These are phyloP conservation scores for Pythium rishiriense DNA, from an alignment of 352 stramenopile species.

Conservation along the genomic window DNA sequence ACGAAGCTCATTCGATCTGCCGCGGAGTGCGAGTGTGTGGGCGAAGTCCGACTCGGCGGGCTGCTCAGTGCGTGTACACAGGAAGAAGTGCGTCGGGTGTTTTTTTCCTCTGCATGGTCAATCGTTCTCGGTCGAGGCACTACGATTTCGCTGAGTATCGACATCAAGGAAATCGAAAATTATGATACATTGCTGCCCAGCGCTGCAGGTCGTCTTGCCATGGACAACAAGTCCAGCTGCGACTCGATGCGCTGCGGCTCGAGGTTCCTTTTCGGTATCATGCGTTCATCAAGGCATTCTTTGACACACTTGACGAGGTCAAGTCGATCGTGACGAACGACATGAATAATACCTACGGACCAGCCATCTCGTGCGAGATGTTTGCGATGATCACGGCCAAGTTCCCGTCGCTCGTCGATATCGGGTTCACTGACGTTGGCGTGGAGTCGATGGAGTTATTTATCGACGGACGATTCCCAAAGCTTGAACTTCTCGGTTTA, in stretches of 20 bases:
- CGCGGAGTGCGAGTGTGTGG: too few relatives aligned
- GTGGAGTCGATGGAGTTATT: background rate
- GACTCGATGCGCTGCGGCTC: background rate
- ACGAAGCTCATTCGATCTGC: too few relatives aligned
- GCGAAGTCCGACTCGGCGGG: too few relatives aligned
- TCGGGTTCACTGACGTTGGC: background rate
- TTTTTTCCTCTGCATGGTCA: too few relatives aligned
- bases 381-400: background rate
- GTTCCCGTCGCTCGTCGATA: background rate
- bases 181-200: too few relatives aligned
- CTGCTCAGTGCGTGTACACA: too few relatives aligned
- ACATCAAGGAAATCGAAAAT: too few relatives aligned
- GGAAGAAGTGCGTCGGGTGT: too few relatives aligned
- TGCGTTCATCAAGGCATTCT: background rate
- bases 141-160: too few relatives aligned
- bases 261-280: background rate
- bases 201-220: too few relatives aligned
- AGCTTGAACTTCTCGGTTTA: background rate
- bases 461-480: background rate
- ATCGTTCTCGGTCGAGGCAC: too few relatives aligned
- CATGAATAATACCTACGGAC: background rate
- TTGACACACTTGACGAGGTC: background rate
- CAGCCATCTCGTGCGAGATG: background rate
- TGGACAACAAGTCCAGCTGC: too few relatives aligned
- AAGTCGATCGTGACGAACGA: background rate